These are phyloP conservation scores for Crucihimalaya himalaica DNA, from an alignment of 345 rosid species.

Conservation along the genomic window DNA sequence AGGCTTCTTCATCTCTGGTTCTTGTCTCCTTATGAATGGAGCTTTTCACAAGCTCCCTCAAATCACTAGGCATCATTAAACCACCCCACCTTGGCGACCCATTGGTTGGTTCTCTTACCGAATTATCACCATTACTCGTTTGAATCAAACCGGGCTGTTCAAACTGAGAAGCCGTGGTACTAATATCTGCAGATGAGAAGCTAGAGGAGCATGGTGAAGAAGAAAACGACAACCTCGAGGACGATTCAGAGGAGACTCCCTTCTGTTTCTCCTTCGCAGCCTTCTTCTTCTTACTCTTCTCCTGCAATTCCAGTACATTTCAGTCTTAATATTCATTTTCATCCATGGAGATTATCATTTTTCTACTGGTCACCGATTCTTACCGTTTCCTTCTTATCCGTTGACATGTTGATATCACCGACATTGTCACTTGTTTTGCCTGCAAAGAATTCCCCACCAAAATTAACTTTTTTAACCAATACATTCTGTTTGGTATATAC, in stretches of 20 bases:
- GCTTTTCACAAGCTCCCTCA: slow-evolving; percentile 59
- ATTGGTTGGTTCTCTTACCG: slow-evolving; percentile 25
- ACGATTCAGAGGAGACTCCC: slow-evolving; percentile 60
- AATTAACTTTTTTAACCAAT: slow-evolving; percentile 9
- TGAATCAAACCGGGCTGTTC: slow-evolving; percentile 48
- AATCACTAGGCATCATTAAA: slow-evolving; percentile 48
- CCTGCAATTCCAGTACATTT: slow-evolving; percentile 55
- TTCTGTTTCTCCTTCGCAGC: slow-evolving; percentile 55
- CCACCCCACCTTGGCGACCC: slow-evolving; percentile 44
- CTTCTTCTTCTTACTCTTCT: slow-evolving; percentile 50
- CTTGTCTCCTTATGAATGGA: slow-evolving; percentile 67
- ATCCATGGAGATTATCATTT: background rate
- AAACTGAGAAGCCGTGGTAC: slow-evolving; percentile 49
- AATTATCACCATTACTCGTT: slow-evolving; percentile 34
- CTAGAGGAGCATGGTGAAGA: slow-evolving; percentile 80
- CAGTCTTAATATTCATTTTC: background rate
- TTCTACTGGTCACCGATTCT: slow-evolving; percentile 24
- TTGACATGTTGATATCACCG: slow-evolving; percentile 38
- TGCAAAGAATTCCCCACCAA: slow-evolving; percentile 30
- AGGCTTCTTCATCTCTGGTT: slow-evolving; percentile 63
- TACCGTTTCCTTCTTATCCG: slow-evolving; percentile 51
- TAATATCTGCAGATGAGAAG: slow-evolving; percentile 65
- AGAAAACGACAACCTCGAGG: slow-evolving; percentile 62
- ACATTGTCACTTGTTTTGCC: slow-evolving; percentile 50
- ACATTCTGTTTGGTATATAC: slow-evolving; percentile 2